Evolutionary conservation across 2,329 filamentous ascomycete genomes (phyloP), one percentile per base, ranked within the genome.

Genomic region (Neonectria hederae): DNA sequence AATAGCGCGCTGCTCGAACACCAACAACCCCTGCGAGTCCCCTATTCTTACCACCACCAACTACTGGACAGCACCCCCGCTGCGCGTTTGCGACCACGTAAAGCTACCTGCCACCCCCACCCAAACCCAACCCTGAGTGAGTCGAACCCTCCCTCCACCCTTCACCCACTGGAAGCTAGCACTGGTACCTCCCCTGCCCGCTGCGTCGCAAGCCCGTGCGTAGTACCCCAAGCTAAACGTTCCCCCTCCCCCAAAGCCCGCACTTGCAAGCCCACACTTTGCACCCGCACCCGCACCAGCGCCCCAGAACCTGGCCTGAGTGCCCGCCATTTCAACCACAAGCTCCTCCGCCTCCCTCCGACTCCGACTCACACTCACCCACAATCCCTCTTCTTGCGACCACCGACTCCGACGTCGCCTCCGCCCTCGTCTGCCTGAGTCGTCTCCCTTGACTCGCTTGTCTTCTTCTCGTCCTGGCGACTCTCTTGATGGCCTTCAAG

Each of bases 291-390:
- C 65, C 53, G 43, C 52, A 53, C 58, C 54, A 48, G 52, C 55
- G 19, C 60, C 63, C 54, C 61, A 66, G 62, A 66, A 62, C 62
- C 64, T 72, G 59, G 53, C 60, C 54, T 63, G 62, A 62, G 68
- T 69, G 67, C 71, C 71, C 68, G 58, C 71, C 71, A 72, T 74
- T 74, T 73, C 71, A 70, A 70, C 68, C 71, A 68, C 65, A 67
- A 70, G 67, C 67, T 54, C 65, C 63, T 68, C 65, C 66, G 56
- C 65, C 68, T 72, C 66, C 64, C 67, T 70, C 68, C 63, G 67
- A 65, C 60, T 71, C 62, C 59, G 66, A 69, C 71, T 70, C 66
- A 70, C 64, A 72, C 69, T 66, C 59, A 59, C 60, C 53, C 69
- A 70, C 71, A 68, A 65, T 63, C 64, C 46, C 67, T 63, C 70